Conservation (phyloP, 352 stramenopile species). For the Globisporangium canariense region DNA sequence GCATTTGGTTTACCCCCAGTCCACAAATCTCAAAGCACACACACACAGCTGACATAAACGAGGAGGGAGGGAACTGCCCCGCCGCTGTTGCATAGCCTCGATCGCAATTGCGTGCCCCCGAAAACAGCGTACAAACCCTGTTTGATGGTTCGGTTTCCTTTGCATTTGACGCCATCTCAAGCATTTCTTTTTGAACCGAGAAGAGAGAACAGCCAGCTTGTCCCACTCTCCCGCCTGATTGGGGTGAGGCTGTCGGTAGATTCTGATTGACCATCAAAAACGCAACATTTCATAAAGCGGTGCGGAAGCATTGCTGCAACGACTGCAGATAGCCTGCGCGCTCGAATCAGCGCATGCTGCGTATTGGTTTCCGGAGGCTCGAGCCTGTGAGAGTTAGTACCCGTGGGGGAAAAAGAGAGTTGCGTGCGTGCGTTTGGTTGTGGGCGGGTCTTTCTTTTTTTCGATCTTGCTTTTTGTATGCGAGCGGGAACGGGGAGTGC, state of each 20-base stretch:
- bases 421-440: conserved; percentile 5
- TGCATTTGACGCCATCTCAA: background rate
- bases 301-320: too few relatives aligned
- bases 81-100: too few relatives aligned
- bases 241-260: background rate
- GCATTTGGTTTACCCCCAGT: too few relatives aligned
- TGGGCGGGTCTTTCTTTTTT: conserved; percentile 14
- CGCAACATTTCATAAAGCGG: too few relatives aligned
- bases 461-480: conserved; percentile 4
- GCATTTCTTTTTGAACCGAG: background rate
- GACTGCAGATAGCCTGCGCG: background rate
- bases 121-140: too few relatives aligned
- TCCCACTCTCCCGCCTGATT: conserved; percentile 1
- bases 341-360: background rate
- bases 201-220: background rate
- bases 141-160: background rate
- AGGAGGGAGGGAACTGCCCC: too few relatives aligned
- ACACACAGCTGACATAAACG: too few relatives aligned
- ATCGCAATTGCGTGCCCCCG: too few relatives aligned
- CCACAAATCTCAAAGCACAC: background rate
- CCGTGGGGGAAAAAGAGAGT: background rate
- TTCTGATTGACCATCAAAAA: background rate
- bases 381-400: background rate
- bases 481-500: background rate
- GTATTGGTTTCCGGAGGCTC: background rate